Evolutionary conservation across 768 basidiomycete species (phyloP), one percentile per base, ranked within the genome.

Genomic region (Clavulina sp.): DNA sequence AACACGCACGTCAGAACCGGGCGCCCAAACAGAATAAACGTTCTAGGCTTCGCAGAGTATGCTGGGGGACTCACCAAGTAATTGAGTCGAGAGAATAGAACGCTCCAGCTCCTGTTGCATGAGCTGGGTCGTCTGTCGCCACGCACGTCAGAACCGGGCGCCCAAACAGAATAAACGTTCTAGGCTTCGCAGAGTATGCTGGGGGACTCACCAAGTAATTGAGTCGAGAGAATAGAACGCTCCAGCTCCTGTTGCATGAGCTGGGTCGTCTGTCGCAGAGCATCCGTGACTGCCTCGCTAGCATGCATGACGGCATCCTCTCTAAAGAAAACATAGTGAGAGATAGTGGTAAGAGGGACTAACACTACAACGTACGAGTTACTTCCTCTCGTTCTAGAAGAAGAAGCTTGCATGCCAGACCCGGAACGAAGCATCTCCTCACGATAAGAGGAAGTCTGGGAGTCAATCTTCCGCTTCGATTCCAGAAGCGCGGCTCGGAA

Each of bases 21-120:
- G 47, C 24, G 47, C 41, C 21, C 19, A 13, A 23, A 18, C 41
- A 34, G 19, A 3, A 18, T 7, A n/a, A 7, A 5, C 0, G 16
- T 19, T 34, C 50, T 32, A 41, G n/a, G 48, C 29, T n/a, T n/a
- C 26, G 24, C 9, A 46, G 24, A 23, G 48, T 2, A 1, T 1
- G 18, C 32, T 30, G 16, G 43, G 9, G 26, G 13, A 46, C 7
- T 46, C 7, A 46, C 9, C 24, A 46, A 26, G 43, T 9, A 46
- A 16, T 61, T 99, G 91, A 4, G 72, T 73, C 2, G 85, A 78
- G 47, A 93, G 71, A 4, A 92, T 85, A 0, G 86, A 91, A 23
- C 79, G 76, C 60, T 96, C 86, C 2, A 99, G 77, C 60, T 97
- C 95, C 36, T 75, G 77, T 65, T 93, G 87, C 86, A 99, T 87